Conservation (phyloP, 257 asterid genomes). For the Ehretia macrophylla region DNA sequence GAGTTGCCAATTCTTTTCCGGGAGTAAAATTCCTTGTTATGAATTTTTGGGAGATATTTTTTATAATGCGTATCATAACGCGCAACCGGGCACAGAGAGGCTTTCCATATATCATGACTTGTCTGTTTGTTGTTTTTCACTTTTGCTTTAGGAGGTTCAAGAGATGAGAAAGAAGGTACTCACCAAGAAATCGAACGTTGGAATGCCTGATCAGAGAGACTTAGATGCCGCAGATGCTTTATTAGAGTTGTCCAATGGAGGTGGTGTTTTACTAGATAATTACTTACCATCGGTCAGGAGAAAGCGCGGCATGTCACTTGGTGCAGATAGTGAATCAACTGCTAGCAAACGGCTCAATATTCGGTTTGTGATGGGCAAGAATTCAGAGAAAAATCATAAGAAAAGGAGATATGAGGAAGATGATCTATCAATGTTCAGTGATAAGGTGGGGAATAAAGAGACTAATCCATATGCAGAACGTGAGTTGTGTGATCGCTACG, state of each 20-base stretch:
- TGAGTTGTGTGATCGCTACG: no score
- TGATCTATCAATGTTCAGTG: no score
- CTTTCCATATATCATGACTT: not conserved
- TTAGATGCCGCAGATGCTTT: constrained; percentile 5
- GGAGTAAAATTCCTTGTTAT: no score
- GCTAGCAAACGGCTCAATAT: not conserved
- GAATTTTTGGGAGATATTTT: not conserved
- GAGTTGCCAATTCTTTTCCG: no score
- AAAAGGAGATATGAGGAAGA: not conserved
- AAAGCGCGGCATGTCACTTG: no score
- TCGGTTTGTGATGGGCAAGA: not conserved
- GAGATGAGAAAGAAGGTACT: not conserved
- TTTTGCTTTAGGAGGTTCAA: not conserved
- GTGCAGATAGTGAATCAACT: no score
- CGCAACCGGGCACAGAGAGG: no score
- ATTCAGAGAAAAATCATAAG: not conserved
- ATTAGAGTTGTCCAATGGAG: constrained; percentile 1
- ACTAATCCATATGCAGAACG: no score
- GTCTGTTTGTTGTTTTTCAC: not conserved
- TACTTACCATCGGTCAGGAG: not conserved
- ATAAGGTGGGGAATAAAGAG: no score
- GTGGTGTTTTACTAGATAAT: not conserved
- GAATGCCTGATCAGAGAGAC: not conserved
- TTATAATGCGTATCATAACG: no score
- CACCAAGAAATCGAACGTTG: not conserved